Evolutionary conservation across 2,329 filamentous ascomycete genomes (phyloP).

Genomic region (Massarina eburnea): DNA sequence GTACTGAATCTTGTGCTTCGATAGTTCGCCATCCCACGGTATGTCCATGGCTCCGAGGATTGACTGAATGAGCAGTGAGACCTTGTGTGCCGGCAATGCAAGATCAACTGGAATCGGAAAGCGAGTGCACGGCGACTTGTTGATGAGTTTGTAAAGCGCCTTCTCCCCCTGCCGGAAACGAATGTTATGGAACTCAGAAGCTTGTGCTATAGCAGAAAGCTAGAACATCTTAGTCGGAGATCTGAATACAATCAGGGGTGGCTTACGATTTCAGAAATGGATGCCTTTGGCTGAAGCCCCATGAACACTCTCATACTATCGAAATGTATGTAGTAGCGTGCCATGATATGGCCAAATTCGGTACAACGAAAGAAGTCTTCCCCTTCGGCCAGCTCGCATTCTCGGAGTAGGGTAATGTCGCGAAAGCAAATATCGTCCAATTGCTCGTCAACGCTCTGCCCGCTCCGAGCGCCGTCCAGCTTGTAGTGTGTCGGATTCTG

Average conservation of each 20-base stretch:
- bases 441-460: slow-evolving; percentile 60
- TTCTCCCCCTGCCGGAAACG: slow-evolving; percentile 72
- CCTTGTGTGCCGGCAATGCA: slow-evolving; percentile 68
- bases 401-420: slow-evolving; percentile 66
- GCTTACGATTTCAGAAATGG: slow-evolving; percentile 69
- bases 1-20: slow-evolving; percentile 59
- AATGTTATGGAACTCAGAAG: slow-evolving; percentile 71
- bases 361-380: slow-evolving; percentile 61
- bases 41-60: slow-evolving; percentile 68
- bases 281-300: slow-evolving; percentile 60
- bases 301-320: slow-evolving; percentile 76
- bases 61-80: slow-evolving; percentile 75
- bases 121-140: slow-evolving; percentile 67
- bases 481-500: slow-evolving; percentile 72
- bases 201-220: slow-evolving; percentile 68
- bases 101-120: slow-evolving; percentile 72
- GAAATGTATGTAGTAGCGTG: slow-evolving; percentile 77
- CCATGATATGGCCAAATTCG: slow-evolving; percentile 78
- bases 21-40: slow-evolving; percentile 54
- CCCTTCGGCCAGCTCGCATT: slow-evolving; percentile 58
- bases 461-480: slow-evolving; percentile 56
- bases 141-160: slow-evolving; percentile 69
- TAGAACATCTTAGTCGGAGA: slow-evolving; percentile 36
- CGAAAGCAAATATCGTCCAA: slow-evolving; percentile 71
- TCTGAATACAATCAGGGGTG: background rate